Evolutionary conservation across 2,329 filamentous ascomycete genomes (phyloP).

Genomic region (Pleoardoris graminearum): DNA sequence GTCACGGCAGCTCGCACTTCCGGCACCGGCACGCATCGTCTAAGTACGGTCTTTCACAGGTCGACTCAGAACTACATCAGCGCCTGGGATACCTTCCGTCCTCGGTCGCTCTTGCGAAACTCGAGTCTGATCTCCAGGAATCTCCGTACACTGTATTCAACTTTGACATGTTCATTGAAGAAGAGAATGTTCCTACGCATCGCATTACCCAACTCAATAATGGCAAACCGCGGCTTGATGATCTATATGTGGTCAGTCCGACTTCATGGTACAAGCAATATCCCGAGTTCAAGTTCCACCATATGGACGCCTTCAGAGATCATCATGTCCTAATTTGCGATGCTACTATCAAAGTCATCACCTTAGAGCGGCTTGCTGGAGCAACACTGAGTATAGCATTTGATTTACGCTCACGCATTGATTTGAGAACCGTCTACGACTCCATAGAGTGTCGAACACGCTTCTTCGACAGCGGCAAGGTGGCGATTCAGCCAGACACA

Average conservation of each 20-base stretch:
- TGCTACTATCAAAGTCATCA: constrained; percentile 48
- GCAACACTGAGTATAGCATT: constrained; percentile 39
- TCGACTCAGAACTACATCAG: constrained; percentile 19
- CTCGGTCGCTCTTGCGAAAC: constrained; percentile 15
- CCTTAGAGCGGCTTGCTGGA: constrained; percentile 38
- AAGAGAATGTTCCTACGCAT: constrained; percentile 43
- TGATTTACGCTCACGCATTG: constrained; percentile 39
- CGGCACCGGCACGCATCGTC: constrained; percentile 28
- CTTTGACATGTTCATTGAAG: constrained; percentile 50
- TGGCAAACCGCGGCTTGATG: constrained; percentile 30
- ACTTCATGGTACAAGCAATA: constrained; percentile 40
- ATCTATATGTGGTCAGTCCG: constrained; percentile 39
- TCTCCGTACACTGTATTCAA: constrained; percentile 31
- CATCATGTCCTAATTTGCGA: constrained; percentile 48
- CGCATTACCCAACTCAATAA: constrained; percentile 44
- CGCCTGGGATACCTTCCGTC: constrained; percentile 22
- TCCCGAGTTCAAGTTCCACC: constrained; percentile 35
- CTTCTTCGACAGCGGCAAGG: constrained; percentile 38
- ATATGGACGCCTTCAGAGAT: constrained; percentile 23
- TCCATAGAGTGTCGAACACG: constrained; percentile 38
- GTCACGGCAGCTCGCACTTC: constrained; percentile 19
- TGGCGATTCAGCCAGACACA: constrained; percentile 27
- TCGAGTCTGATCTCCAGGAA: constrained; percentile 12
- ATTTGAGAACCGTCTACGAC: constrained; percentile 34
- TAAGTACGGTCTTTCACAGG: constrained; percentile 28